Percentiles rank a stretch among this genome's conserved stretches.
Evolutionary conservation across 1,284 basidiomycete genomes (phyloP).

Genomic region (Apiotrichum mycotoxinovorans): DNA sequence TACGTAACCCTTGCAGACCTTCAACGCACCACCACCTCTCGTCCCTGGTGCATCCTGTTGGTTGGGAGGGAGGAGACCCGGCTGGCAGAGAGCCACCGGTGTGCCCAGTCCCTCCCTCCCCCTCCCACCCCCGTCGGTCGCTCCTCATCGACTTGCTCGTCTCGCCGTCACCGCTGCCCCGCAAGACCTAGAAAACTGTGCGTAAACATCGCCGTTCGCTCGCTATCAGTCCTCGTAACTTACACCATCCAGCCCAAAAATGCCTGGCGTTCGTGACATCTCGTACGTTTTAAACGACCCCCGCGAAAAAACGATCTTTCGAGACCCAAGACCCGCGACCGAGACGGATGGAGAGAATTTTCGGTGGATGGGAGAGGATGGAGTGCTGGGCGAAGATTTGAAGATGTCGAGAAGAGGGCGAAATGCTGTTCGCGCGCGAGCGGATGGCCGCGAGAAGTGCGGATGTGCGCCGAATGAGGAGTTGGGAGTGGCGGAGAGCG

Average conservation of each 20-base stretch:
- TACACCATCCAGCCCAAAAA: constrained; percentile 51
- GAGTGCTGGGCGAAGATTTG: not conserved
- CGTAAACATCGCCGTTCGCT: not conserved
- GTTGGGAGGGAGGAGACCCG: not conserved
- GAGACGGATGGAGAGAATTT: not conserved
- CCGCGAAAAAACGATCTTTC: not conserved
- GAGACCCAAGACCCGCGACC: not conserved
- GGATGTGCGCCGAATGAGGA: not conserved
- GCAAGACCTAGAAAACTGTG: constrained; percentile 7
- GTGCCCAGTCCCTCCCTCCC: not conserved
- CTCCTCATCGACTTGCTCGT: constrained; percentile 4
- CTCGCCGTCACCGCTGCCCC: constrained; percentile 4
- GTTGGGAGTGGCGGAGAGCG: not conserved
- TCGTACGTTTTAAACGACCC: constrained; percentile 57
- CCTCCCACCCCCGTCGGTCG: not conserved
- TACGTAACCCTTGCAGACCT: too few species aligned
- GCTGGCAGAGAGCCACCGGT: not conserved
- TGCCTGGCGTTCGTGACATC: constrained; percentile 91
- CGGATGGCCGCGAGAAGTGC: not conserved
- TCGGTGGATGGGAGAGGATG: not conserved
- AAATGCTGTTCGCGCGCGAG: not conserved
- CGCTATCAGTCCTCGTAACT: not conserved
- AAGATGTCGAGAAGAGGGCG: not conserved
- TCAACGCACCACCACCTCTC: too few species aligned
- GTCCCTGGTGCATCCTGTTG: not conserved